phyloP scores from a whole-genome alignment of 176 grass and related monocot species.

The Lolium perenne region DNA sequence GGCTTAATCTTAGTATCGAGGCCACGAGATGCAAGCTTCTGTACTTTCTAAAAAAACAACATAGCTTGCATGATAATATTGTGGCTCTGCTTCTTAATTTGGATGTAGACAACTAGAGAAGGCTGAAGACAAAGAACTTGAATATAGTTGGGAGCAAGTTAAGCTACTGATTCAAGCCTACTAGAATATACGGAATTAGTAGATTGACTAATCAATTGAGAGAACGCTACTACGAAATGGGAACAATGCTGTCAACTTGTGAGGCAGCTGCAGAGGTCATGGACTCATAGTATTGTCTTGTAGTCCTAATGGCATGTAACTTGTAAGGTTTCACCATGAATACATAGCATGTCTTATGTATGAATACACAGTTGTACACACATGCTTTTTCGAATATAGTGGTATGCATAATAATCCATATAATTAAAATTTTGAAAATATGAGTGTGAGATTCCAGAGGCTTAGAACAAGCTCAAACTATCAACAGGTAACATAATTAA shows the following conservation, averaged over 20 bases:
- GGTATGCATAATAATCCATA: constrained; percentile 22
- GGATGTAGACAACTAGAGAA: not conserved
- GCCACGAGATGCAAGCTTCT: not conserved
- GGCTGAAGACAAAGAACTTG: constrained; percentile 31
- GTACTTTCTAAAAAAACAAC: not conserved
- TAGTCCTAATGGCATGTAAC: constrained; percentile 29
- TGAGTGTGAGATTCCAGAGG: not conserved
- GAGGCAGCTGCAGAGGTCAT: not conserved
- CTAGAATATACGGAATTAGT: not conserved
- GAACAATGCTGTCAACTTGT: constrained; percentile 33
- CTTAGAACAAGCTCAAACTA: not conserved
- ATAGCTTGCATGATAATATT: constrained; percentile 2
- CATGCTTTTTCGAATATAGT: constrained; percentile 29
- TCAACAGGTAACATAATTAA: not conserved
- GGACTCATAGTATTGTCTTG: constrained; percentile 39
- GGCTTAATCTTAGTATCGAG: not conserved
- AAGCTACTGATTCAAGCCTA: not conserved
- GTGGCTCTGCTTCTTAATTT: constrained; percentile 25
- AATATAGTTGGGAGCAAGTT: constrained; percentile 12
- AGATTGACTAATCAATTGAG: constrained; percentile 5
- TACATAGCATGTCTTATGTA: not conserved
- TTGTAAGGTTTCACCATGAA: constrained; percentile 10
- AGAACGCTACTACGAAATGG: not conserved
- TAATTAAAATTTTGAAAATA: constrained; percentile 9
- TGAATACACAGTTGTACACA: constrained; percentile 28